Conservation (phyloP, 495 filamentous ascomycete genomes). For the Annulohypoxylon stygium region DNA sequence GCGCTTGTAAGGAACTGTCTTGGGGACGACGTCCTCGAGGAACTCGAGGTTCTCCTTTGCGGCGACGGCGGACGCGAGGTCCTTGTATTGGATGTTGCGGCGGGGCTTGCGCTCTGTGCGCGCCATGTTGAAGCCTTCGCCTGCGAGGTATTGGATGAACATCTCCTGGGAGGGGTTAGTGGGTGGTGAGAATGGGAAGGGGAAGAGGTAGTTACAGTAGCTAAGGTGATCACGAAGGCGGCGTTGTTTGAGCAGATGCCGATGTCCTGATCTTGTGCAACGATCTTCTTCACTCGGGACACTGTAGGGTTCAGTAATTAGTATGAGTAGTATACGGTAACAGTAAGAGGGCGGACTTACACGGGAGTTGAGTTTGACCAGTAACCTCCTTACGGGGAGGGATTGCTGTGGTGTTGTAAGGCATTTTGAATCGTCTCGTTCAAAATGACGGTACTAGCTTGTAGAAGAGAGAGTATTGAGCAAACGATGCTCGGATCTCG, state of each 20-base stretch:
- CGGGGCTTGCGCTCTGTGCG: conserved; percentile 91
- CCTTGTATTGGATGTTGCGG: conserved; percentile 95
- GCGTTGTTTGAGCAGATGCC: conserved; percentile 88
- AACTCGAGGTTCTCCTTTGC: conserved; percentile 96
- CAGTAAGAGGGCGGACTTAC: conserved; percentile 65
- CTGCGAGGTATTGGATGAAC: conserved; percentile 93
- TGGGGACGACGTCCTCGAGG: conserved; percentile 89
- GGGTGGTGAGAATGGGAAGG: not conserved
- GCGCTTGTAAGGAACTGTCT: conserved; percentile 82
- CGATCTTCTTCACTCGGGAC: conserved; percentile 92
- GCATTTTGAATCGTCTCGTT: conserved; percentile 66
- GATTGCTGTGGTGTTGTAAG: conserved; percentile 89
- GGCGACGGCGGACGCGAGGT: conserved; percentile 89
- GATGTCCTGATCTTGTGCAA: conserved; percentile 88
- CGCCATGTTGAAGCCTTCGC: conserved; percentile 87
- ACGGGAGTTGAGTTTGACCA: conserved; percentile 84
- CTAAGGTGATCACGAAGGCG: conserved; percentile 93
- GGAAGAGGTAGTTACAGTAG: conserved; percentile 70
- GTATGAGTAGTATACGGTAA: not conserved
- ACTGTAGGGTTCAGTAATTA: conserved; percentile 64
- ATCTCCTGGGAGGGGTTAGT: conserved; percentile 73
- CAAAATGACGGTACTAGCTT: not conserved
- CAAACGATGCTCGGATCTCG: not conserved
- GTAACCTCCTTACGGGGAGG: conserved; percentile 83
- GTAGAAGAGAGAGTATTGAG: not conserved